These are phyloP conservation scores for Lecanicillium sp. DNA, from an alignment of 2,329 filamentous ascomycete species.

Conservation along the genomic window DNA sequence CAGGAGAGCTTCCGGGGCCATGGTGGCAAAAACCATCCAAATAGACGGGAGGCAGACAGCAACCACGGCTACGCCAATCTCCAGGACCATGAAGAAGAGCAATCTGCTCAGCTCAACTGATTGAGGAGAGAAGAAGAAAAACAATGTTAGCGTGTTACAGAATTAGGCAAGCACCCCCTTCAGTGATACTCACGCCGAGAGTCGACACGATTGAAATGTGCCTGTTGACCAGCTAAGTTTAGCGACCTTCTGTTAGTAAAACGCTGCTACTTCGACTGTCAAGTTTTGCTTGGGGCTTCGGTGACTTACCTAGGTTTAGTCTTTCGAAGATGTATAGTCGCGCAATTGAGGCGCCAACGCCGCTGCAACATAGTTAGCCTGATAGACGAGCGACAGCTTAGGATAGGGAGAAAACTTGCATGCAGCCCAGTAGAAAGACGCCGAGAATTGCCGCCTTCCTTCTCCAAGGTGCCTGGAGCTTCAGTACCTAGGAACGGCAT, in stretches of 20 bases:
- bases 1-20: slow-evolving; percentile 14
- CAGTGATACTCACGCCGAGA: no score
- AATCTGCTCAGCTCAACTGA: slow-evolving; percentile 7
- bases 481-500: background rate
- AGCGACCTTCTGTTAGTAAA: background rate
- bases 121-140: background rate
- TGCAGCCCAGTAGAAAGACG: slow-evolving; percentile 15
- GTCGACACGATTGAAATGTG: no score
- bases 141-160: background rate
- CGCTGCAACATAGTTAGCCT: background rate
- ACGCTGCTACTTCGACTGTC: no score
- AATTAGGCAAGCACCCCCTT: background rate
- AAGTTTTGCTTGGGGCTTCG: no score
- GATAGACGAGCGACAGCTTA: background rate
- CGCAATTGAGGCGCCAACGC: slow-evolving; percentile 11
- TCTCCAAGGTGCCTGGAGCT: slow-evolving; percentile 10
- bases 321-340: slow-evolving; percentile 8
- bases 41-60: slow-evolving; percentile 16
- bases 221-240: no score
- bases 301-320: background rate
- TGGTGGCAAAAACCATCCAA: slow-evolving; percentile 13
- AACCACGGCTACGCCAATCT: slow-evolving; percentile 13
- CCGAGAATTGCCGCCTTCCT: slow-evolving; percentile 15
- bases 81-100: slow-evolving; percentile 12
- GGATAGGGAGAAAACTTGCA: background rate